phyloP scores from a whole-genome alignment of 176 grass and related monocot species.

The Tillandsia leiboldiana region DNA sequence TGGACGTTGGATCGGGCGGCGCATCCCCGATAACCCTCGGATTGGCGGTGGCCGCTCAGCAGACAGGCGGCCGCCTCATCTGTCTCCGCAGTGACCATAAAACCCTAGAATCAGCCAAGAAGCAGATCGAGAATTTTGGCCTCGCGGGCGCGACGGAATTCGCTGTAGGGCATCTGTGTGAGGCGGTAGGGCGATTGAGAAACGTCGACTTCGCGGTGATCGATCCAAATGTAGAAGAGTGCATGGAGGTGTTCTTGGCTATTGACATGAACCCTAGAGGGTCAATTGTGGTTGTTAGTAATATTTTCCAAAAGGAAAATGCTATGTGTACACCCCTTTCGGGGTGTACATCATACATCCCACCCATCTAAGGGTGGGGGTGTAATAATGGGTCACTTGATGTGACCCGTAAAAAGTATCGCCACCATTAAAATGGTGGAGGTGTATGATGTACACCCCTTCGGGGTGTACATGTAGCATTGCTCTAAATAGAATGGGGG shows the following conservation, averaged over 20 bases:
- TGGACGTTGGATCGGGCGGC: slow-evolving; percentile 4
- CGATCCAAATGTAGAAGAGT: neutral
- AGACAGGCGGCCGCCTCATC: slow-evolving; percentile 11
- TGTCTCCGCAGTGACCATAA: slow-evolving; percentile 8
- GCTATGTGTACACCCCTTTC: too few relatives aligned
- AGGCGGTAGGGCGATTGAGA: neutral
- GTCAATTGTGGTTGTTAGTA: slow-evolving; percentile 20
- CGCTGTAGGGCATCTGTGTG: neutral
- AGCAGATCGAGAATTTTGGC: neutral
- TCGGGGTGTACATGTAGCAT: too few relatives aligned
- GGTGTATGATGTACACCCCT: too few relatives aligned
- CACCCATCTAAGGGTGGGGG: too few relatives aligned
- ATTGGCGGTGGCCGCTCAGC: slow-evolving; percentile 15
- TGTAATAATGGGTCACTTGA: too few relatives aligned
- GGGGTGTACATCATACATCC: too few relatives aligned
- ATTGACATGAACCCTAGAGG: slow-evolving; percentile 13
- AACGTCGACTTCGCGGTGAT: slow-evolving; percentile 15
- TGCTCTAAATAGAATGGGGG: too few relatives aligned
- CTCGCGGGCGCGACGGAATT: slow-evolving; percentile 3
- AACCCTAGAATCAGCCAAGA: too few relatives aligned
- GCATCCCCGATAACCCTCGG: slow-evolving; percentile 4
- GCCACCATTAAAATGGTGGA: too few relatives aligned
- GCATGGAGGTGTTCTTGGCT: slow-evolving; percentile 4
- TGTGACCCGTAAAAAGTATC: too few relatives aligned
- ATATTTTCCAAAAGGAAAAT: neutral